A percentile compares a stretch with the other conserved stretches of the same genome.
These are phyloP conservation scores for Metschnikowia rubicola DNA, from an alignment of 805 yeast genomes.

Conservation along the genomic window DNA sequence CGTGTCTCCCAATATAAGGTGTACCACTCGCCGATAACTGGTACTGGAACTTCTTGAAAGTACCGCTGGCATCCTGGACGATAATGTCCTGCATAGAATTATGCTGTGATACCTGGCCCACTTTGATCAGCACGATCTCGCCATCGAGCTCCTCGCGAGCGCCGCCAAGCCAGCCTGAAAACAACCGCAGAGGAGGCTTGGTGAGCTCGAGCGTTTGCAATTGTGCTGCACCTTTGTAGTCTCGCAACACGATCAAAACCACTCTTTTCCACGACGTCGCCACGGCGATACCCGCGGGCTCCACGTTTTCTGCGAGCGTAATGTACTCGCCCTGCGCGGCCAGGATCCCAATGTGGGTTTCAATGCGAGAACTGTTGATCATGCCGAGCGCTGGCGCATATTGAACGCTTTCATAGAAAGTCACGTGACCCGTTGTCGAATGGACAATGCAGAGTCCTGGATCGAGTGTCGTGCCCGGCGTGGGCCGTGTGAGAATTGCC, in stretches of 20 bases:
- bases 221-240: slow-evolving; percentile 61
- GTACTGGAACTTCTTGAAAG: slow-evolving; percentile 28
- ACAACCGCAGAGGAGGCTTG: slow-evolving; percentile 10
- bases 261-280: slow-evolving; percentile 71
- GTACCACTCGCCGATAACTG: slow-evolving; percentile 28
- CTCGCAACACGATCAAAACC: slow-evolving; percentile 59
- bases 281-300: slow-evolving; percentile 70
- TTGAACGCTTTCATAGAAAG: slow-evolving; percentile 72
- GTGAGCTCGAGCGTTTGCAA: slow-evolving; percentile 32
- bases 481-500: slow-evolving; percentile 57
- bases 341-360: slow-evolving; percentile 38
- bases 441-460: slow-evolving; percentile 75
- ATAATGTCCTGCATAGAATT: slow-evolving; percentile 42
- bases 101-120: slow-evolving; percentile 50
- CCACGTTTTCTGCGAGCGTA: slow-evolving; percentile 54
- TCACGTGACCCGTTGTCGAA: slow-evolving; percentile 53
- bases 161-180: slow-evolving; percentile 13
- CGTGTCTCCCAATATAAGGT: slow-evolving; percentile 25
- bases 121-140: slow-evolving; percentile 56
- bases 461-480: slow-evolving; percentile 44
- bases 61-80: slow-evolving; percentile 46
- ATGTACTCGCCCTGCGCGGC: slow-evolving; percentile 49
- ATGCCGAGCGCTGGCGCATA: slow-evolving; percentile 65
- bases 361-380: slow-evolving; percentile 43
- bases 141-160: slow-evolving; percentile 25